phyloP scores from a whole-genome alignment of 2,329 filamentous ascomycete genomes.

The Calonectria naviculata region DNA sequence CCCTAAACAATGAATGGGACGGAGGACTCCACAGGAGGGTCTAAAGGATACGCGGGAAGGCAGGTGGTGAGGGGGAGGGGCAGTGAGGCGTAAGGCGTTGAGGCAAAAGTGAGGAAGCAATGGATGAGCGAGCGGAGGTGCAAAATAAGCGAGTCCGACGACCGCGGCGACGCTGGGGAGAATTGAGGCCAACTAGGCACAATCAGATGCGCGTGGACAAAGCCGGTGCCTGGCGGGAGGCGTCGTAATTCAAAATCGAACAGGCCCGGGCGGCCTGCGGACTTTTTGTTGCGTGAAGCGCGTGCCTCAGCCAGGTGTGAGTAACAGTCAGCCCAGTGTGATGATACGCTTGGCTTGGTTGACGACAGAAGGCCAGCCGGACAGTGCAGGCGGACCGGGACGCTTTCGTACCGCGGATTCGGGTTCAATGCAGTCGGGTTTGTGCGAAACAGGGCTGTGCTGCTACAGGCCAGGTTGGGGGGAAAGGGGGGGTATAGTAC shows the following conservation, averaged over 20 bases:
- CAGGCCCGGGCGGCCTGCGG: constrained; percentile 5
- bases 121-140: constrained; percentile 4
- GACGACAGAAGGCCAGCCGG: neutral
- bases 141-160: neutral
- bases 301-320: constrained; percentile 2
- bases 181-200: constrained; percentile 18
- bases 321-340: constrained; percentile 1
- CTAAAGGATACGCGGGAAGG: constrained; percentile 6
- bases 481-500: neutral
- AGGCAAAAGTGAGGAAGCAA: constrained; percentile 4
- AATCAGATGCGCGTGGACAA: constrained; percentile 1
- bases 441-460: constrained; percentile 1
- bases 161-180: neutral
- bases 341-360: neutral
- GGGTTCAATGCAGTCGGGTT: neutral
- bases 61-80: constrained; percentile 18
- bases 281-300: constrained; percentile 9
- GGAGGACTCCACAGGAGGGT: constrained; percentile 16
- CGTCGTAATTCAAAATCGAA: constrained; percentile 18
- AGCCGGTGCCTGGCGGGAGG: constrained; percentile 13
- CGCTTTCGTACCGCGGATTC: constrained; percentile 9
- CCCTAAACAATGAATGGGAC: neutral
- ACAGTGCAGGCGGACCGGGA: neutral
- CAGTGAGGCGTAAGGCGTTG: constrained; percentile 8
- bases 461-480: neutral